phyloP scores from a whole-genome alignment of 805 yeast species.

The Clavispora fructus region DNA sequence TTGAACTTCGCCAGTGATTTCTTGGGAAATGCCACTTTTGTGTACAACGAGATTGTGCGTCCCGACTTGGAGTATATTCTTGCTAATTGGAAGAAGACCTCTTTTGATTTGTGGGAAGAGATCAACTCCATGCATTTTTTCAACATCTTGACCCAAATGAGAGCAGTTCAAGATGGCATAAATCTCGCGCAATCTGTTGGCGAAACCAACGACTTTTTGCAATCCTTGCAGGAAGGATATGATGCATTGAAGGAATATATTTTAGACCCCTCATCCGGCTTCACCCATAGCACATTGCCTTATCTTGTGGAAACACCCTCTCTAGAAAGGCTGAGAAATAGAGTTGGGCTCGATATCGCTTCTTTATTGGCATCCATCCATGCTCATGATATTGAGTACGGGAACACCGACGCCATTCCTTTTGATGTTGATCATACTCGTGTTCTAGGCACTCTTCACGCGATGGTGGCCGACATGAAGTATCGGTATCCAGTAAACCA shows the following conservation, averaged over 20 bases:
- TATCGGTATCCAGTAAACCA: constrained; percentile 74
- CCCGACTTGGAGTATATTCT: constrained; percentile 67
- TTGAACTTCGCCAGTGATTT: constrained; percentile 17
- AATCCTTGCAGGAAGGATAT: constrained; percentile 24
- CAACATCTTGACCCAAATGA: constrained; percentile 69
- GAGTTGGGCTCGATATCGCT: constrained; percentile 80
- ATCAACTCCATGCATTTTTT: constrained; percentile 70
- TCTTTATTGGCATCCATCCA: constrained; percentile 50
- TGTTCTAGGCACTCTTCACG: constrained; percentile 58
- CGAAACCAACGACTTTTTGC: constrained; percentile 23
- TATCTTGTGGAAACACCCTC: constrained; percentile 69
- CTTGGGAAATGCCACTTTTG: constrained; percentile 26
- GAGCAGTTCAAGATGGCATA: constrained; percentile 59
- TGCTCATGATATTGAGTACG: constrained; percentile 38
- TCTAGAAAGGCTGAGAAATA: constrained; percentile 29
- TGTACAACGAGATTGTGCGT: constrained; percentile 51
- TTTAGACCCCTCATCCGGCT: constrained; percentile 36
- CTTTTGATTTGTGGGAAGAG: constrained; percentile 97
- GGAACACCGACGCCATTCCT: constrained; percentile 42
- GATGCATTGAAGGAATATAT: constrained; percentile 35
- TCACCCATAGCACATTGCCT: constrained; percentile 29
- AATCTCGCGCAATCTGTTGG: constrained; percentile 24
- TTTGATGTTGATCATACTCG: constrained; percentile 55
- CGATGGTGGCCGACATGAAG: constrained; percentile 64
- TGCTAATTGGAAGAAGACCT: constrained; percentile 53